Evolutionary conservation across 1,139 yeast genomes (phyloP), one percentile per base, ranked within the genome.

Genomic region (Taphrina pruni): DNA sequence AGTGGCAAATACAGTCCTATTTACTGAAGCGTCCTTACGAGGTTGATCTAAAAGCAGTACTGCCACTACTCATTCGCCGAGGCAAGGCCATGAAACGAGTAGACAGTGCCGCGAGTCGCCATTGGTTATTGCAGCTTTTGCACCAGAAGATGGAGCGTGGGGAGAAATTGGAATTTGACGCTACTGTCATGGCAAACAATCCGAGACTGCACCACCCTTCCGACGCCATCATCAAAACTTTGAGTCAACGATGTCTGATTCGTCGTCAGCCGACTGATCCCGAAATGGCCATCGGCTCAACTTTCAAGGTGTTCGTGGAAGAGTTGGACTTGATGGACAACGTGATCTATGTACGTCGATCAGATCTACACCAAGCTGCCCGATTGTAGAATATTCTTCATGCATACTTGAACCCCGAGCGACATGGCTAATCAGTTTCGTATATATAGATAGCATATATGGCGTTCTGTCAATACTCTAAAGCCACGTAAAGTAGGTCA

Each of bases 1-100:
- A 92, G 75, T 85, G 94, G 85, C 90, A 87, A 73, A 69, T 87
- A 2, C 88, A 86, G 70, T 77, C 83, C 1, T 77, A 74, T 71
- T 70, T 85, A n/a, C 66, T 43, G 32, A 46, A 35, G 45, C 50
- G 32, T 8, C 54, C 62, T 12, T 58, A 69, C 8, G 64, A 43
- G 54, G 41, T 58, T 20, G 62, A 58, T 17, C 54, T 58, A 21
- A 45, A 45, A 12, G 20, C 20, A 32, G 9, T 58, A 7, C 21
- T 58, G 21, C 54, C 62, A 1, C 26, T 36, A 7, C 54, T 58
- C 11, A 43, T 45, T n/a, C 43, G 62, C 20, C 51, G 52, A 11
- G 62, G 62, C 35, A 43, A 43, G 41, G 62, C 62, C 14, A 26
- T 58, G 52, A 58, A 58, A 32, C 6, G 54, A 21, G 43, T 58